Evolutionary conservation across 768 basidiomycete genomes (phyloP), one percentile per base, ranked within the genome.

Genomic region (Vararia minispora): DNA sequence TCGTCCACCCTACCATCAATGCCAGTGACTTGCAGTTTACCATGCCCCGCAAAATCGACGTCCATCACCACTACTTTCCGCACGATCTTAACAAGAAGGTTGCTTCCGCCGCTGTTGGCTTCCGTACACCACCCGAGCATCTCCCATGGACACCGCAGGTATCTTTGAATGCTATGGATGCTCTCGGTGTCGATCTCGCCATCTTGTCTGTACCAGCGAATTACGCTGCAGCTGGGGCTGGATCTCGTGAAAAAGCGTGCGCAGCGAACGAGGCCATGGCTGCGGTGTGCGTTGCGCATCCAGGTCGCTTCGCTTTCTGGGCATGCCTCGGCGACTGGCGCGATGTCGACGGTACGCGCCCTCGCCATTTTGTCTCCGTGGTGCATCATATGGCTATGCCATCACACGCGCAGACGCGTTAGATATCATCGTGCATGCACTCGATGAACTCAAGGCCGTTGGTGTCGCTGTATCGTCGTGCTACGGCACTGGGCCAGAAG

Each of bases 41-140:
- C n/a, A n/a, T n/a, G n/a, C n/a, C n/a, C n/a, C n/a, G n/a, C n/a
- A n/a, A 54, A 35, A 52, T 87, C 48, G 83, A 87, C 54, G 58
- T 84, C n/a, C 83, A 87, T 51, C 83, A 85, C 57, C 83, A 86
- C 51, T 73, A 73, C 52, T 83, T 85, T 49, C 68, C 78, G 3
- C 52, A 66, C 12, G 61, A 66, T 33, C 55, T 75, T 16, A 35
- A 38, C 3, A 79, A 81, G 48, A 56, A 50, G 20, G 58, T 58
- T 18, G 56, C 56, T 27, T 74, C 72, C 42, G 42, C 52, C 9
- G 50, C 61, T 9, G 53, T 76, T 16, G 79, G 80, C 14, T 85
- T 76, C 73, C 62, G 58, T 38, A 73, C 76, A 1, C 79, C 82
- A 1, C 45, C 59, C 26, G 80, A 68, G 46, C 75, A 76, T 49